Evolutionary conservation across 139 green algal genomes (phyloP).

Genomic region (Coelastrella sp.): DNA sequence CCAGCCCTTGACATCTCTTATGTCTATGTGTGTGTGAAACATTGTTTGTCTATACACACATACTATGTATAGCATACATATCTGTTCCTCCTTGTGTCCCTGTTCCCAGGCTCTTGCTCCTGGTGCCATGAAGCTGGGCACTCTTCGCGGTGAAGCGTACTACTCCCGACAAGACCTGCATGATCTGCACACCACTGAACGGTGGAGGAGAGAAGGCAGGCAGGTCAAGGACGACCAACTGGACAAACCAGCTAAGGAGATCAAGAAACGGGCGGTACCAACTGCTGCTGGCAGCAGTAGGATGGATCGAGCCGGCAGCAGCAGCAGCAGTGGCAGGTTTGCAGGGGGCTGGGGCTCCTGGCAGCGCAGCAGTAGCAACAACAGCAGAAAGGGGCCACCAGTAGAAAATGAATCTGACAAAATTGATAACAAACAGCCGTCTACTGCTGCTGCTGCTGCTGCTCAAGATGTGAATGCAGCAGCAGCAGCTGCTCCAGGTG

Average conservation of each 20-base stretch:
- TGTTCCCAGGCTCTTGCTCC: constrained; percentile 57
- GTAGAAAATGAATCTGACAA: too few relatives aligned
- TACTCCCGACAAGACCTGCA: constrained; percentile 68
- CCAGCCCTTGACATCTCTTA: too few relatives aligned
- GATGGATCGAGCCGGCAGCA: not conserved
- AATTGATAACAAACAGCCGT: too few relatives aligned
- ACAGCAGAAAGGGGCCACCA: too few relatives aligned
- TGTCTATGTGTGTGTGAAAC: too few relatives aligned
- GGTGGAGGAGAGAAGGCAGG: constrained; percentile 73
- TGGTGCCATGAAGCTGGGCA: constrained; percentile 58
- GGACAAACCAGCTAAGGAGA: constrained; percentile 66
- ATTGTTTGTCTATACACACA: too few relatives aligned
- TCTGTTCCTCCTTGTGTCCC: not conserved
- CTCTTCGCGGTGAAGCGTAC: constrained; percentile 82
- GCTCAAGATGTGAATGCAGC: too few relatives aligned
- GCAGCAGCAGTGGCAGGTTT: constrained; percentile 18
- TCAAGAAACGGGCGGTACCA: constrained; percentile 65
- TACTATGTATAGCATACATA: too few relatives aligned
- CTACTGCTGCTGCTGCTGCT: too few relatives aligned
- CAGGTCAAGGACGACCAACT: constrained; percentile 71
- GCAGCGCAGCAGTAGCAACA: too few relatives aligned
- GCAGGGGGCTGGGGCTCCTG: constrained; percentile 16
- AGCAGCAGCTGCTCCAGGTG: not conserved
- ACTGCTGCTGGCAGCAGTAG: not conserved
- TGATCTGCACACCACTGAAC: constrained; percentile 79